Conservation (phyloP, 306 rosid species). For the Prunus dulcis region DNA sequence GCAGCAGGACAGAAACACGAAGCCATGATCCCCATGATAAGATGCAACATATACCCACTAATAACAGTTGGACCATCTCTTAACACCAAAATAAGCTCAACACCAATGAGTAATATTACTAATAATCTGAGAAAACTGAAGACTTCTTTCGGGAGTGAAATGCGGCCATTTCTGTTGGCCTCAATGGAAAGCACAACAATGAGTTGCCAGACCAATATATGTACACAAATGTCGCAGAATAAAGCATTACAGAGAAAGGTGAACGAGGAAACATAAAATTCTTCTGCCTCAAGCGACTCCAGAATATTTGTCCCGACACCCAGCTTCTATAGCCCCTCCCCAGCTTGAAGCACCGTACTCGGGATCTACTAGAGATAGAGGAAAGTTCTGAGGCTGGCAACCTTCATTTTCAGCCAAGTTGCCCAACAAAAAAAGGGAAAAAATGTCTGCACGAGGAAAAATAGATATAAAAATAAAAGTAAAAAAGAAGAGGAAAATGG, state of each 20-base stretch:
- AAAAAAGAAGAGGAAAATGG: background rate
- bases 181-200: slow-evolving; percentile 25
- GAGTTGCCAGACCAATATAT: slow-evolving; percentile 44
- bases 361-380: slow-evolving; percentile 24
- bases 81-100: slow-evolving; percentile 15
- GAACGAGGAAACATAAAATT: slow-evolving; percentile 7
- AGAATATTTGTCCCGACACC: slow-evolving; percentile 10
- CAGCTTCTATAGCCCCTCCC: background rate
- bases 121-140: slow-evolving; percentile 11
- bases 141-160: slow-evolving; percentile 22
- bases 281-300: slow-evolving; percentile 25
- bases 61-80: background rate
- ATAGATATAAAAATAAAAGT: background rate
- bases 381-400: slow-evolving; percentile 15
- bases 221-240: slow-evolving; percentile 40
- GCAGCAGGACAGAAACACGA: too few relatives aligned
- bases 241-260: slow-evolving; percentile 10
- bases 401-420: slow-evolving; percentile 30
- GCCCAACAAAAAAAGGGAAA: slow-evolving; percentile 15
- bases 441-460: slow-evolving; percentile 36
- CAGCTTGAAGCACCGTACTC: slow-evolving; percentile 12
- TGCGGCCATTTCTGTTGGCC: slow-evolving; percentile 28
- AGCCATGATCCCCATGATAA: background rate
- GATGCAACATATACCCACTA: background rate
- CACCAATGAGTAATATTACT: slow-evolving; percentile 15